phyloP scores from a whole-genome alignment of 345 rosid genomes.

The Lepidium aucheri region DNA sequence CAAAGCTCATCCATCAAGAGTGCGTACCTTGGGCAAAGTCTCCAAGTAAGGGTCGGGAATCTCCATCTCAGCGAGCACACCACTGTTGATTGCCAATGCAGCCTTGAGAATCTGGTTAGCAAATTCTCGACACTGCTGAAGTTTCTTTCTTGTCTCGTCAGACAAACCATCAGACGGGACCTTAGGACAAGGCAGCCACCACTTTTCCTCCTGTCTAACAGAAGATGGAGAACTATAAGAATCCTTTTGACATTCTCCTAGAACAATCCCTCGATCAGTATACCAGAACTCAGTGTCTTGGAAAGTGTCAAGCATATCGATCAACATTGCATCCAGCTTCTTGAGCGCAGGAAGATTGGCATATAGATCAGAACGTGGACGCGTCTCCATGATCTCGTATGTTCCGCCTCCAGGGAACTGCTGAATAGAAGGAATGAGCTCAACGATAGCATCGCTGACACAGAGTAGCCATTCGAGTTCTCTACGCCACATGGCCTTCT shows the following conservation, averaged over 20 bases:
- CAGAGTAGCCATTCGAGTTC: slow-evolving; percentile 96
- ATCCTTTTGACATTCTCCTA: slow-evolving; percentile 51
- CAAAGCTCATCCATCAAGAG: background rate
- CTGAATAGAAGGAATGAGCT: slow-evolving; percentile 88
- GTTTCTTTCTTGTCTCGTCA: slow-evolving; percentile 60
- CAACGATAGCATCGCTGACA: slow-evolving; percentile 88
- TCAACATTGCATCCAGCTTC: slow-evolving; percentile 93
- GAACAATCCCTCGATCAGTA: slow-evolving; percentile 75
- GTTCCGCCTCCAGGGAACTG: slow-evolving; percentile 91
- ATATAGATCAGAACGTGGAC: slow-evolving; percentile 81
- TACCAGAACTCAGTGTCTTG: slow-evolving; percentile 75
- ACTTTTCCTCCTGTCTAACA: slow-evolving; percentile 75
- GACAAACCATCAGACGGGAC: slow-evolving; percentile 73
- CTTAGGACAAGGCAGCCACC: slow-evolving; percentile 58
- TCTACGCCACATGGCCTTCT: slow-evolving; percentile 88
- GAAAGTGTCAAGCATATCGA: slow-evolving; percentile 72
- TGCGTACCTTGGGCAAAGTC: slow-evolving; percentile 73
- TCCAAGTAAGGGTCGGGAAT: slow-evolving; percentile 83
- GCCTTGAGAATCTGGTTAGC: slow-evolving; percentile 94
- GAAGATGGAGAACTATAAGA: slow-evolving; percentile 38
- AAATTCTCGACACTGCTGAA: slow-evolving; percentile 84
- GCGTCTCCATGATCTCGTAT: slow-evolving; percentile 83
- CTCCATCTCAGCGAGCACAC: slow-evolving; percentile 89
- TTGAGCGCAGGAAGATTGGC: slow-evolving; percentile 91
- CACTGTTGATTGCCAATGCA: slow-evolving; percentile 90